Evolutionary conservation across 768 basidiomycete genomes (phyloP).

Genomic region (Cystoderma amianthinum): DNA sequence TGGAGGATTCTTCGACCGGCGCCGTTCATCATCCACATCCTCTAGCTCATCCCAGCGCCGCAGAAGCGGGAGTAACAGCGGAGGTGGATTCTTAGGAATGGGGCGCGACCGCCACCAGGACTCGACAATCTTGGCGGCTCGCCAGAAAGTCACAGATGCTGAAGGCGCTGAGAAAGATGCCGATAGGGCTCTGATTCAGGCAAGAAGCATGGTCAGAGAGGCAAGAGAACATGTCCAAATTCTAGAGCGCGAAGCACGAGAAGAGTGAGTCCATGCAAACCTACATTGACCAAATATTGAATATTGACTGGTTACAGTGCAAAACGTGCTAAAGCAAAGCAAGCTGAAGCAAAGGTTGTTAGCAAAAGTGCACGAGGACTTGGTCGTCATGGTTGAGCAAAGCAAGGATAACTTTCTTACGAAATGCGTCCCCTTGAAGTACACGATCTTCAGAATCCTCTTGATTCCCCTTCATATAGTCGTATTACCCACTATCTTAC

Average conservation of each 20-base stretch:
- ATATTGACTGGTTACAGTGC: conserved; percentile 23
- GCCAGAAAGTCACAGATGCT: conserved; percentile 42
- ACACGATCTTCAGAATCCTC: too few species aligned
- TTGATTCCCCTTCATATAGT: too few species aligned
- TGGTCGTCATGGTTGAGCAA: conserved; percentile 32
- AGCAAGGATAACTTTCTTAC: too few species aligned
- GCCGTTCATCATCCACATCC: conserved; percentile 10
- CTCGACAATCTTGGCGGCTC: conserved; percentile 39
- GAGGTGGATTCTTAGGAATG: conserved; percentile 18
- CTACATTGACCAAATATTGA: conserved; percentile 1
- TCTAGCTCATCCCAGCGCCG: not conserved
- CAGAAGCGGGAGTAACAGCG: conserved; percentile 7
- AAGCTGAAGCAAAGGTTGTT: conserved; percentile 42
- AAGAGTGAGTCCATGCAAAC: conserved; percentile 33
- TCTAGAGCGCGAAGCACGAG: conserved; percentile 43
- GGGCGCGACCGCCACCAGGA: conserved; percentile 21
- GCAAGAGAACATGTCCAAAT: conserved; percentile 40
- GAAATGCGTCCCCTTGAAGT: too few species aligned
- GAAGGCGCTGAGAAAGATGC: conserved; percentile 45
- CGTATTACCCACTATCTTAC: too few species aligned
- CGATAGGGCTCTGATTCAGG: conserved; percentile 40
- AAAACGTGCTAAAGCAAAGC: conserved; percentile 43
- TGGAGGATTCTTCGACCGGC: conserved; percentile 15
- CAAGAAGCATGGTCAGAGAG: conserved; percentile 35
- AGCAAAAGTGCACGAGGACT: conserved; percentile 39